Conservation (phyloP, 768 basidiomycete genomes). For the Tricholoma sp. region DNA sequence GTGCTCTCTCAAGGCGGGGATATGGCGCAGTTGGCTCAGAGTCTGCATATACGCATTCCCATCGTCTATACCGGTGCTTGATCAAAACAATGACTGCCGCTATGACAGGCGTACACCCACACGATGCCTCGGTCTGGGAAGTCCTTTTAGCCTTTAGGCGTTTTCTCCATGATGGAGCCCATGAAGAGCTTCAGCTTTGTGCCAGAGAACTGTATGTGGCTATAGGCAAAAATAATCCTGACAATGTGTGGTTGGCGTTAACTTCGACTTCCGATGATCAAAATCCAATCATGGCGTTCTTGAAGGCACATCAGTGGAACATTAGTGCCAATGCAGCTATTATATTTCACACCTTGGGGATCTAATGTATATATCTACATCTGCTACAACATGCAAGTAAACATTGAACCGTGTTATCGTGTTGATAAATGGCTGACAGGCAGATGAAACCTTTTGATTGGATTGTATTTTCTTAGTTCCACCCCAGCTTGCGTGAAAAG, state of each 20-base stretch:
- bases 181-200: slow-evolving; percentile 68
- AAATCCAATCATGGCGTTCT: slow-evolving; percentile 40
- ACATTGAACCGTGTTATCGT: neutral
- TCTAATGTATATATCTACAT: slow-evolving; percentile 1
- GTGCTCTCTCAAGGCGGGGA: slow-evolving; percentile 58
- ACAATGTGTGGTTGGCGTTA: slow-evolving; percentile 82
- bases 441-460: slow-evolving; percentile 15
- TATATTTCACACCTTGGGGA: slow-evolving; percentile 23
- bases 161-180: slow-evolving; percentile 61
- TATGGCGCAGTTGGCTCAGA: slow-evolving; percentile 50
- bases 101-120: slow-evolving; percentile 59
- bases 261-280: slow-evolving; percentile 43
- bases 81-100: slow-evolving; percentile 69
- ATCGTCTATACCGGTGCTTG: slow-evolving; percentile 74
- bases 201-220: slow-evolving; percentile 63
- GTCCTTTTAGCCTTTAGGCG: slow-evolving; percentile 69
- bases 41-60: slow-evolving; percentile 75
- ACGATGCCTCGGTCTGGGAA: slow-evolving; percentile 77
- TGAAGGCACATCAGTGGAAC: slow-evolving; percentile 59
- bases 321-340: slow-evolving; percentile 40
- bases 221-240: slow-evolving; percentile 58
- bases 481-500: slow-evolving; percentile 82
- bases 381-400: neutral
- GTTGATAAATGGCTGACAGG: slow-evolving; percentile 6
- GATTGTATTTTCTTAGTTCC: slow-evolving; percentile 66